Base-by-base conservation (phyloP, 1,139 yeast genomes). In the Taphrina wiesneri region DNA sequence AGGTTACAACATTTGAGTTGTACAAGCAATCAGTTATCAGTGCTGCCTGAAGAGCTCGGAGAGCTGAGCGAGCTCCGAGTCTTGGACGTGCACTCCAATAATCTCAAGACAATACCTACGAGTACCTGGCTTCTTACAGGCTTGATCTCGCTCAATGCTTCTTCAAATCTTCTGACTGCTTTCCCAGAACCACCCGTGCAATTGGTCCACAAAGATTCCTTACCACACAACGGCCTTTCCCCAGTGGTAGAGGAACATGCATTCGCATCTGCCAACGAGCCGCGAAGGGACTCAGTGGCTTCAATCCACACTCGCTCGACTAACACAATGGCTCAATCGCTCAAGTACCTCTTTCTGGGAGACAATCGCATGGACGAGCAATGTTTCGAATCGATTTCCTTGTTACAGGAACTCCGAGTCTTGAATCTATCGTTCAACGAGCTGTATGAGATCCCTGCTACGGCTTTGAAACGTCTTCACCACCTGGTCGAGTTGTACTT, bases 361-460 rank as follows among this genome's bases (percentile, higher is more conserved):
- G 99, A 93, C 74, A 93, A 95, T 75, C 85, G 92, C 69, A 81
- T 95, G 51, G 83, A 82, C 53, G 97, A 91, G 73, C 88, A 88
- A 7, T 85, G 87, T 70, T 87, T 92, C 77, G 88, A 87, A 62
- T 81, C 85, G 3, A 79, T 93, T 46, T 82, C 90, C 11, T 78
- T 82, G 65, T 82, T 90, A 69, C 75, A 79, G 0, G 84, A 86
- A 63, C 77, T 95, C 69, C 84, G 83, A 69, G 77, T 83, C 0
- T 79, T 95, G 71, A 91, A 93, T 72, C 75, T 93, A 68, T 85
- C 96, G 0, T 92, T 92, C 75, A 95, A 93, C 73, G 93, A 87
- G 70, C 76, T 95, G 52, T 78, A 86, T 53, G 98, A 95, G 72
- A 84, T 93, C 39, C 96, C 96, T 0, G 79, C 80, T 23, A 92